These are phyloP conservation scores for Fusarium vanettenii DNA, from an alignment of 2,329 filamentous ascomycete species.

Conservation along the genomic window DNA sequence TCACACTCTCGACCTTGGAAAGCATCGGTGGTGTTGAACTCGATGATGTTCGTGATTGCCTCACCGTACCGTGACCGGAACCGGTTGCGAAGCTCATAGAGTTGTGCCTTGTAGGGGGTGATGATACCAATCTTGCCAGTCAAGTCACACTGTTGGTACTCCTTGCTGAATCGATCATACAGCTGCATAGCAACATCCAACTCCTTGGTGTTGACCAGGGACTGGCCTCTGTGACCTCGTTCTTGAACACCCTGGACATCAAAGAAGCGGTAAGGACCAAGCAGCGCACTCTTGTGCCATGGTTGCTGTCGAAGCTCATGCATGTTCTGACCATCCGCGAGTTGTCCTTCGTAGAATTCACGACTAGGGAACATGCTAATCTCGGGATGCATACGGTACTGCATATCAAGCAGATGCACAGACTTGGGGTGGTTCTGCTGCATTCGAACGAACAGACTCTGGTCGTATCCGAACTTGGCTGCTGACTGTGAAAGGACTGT, in stretches of 20 bases:
- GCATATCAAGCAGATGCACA: slow-evolving; percentile 94
- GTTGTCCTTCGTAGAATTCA: slow-evolving; percentile 90
- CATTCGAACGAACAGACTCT: slow-evolving; percentile 98
- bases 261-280: slow-evolving; percentile 96
- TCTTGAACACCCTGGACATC: slow-evolving; percentile 91
- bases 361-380: slow-evolving; percentile 92
- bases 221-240: slow-evolving; percentile 84
- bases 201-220: slow-evolving; percentile 89
- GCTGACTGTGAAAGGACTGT: slow-evolving; percentile 96
- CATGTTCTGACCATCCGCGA: slow-evolving; percentile 90
- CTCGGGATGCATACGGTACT: slow-evolving; percentile 99
- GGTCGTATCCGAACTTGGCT: slow-evolving; percentile 92
- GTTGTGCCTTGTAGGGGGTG: slow-evolving; percentile 95
- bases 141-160: slow-evolving; percentile 77
- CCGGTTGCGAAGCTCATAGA: slow-evolving; percentile 80
- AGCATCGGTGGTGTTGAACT: slow-evolving; percentile 99
- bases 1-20: slow-evolving; percentile 98
- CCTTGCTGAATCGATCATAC: slow-evolving; percentile 81
- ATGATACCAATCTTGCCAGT: slow-evolving; percentile 93
- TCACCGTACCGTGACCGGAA: slow-evolving; percentile 82
- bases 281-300: slow-evolving; percentile 85
- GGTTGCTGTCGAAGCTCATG: slow-evolving; percentile 77
- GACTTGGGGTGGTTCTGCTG: slow-evolving; percentile 89
- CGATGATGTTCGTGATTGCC: slow-evolving; percentile 79
- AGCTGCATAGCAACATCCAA: slow-evolving; percentile 87